Percentiles rank a stretch among this genome's conserved stretches.
These are phyloP conservation scores for Pisolithus microcarpus DNA, from an alignment of 768 basidiomycete species.

Conservation along the genomic window DNA sequence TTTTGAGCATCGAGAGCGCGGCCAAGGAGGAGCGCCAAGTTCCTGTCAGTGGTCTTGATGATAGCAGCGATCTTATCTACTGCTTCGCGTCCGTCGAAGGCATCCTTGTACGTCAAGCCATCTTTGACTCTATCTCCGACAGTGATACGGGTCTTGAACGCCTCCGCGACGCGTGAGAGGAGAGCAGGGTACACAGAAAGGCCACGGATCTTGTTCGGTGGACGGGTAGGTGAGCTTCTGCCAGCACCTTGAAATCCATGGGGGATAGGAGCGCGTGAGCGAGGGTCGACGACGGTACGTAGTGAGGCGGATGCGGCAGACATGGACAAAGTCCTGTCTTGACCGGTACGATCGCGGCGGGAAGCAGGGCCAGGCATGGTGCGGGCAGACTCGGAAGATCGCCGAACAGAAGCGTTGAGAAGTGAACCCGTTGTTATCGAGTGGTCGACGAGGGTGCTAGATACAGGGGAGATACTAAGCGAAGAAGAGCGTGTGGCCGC, in stretches of 20 bases:
- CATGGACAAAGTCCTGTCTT: constrained; percentile 75
- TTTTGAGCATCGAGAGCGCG: constrained; percentile 96
- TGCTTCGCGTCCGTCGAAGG: constrained; percentile 95
- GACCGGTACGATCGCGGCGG: constrained; percentile 52
- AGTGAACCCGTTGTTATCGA: constrained; percentile 10
- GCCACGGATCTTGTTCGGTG: constrained; percentile 39
- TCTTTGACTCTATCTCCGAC: constrained; percentile 84
- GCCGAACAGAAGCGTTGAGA: constrained; percentile 30
- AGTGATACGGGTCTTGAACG: constrained; percentile 77
- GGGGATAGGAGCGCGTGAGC: constrained; percentile 25
- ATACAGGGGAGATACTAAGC: constrained; percentile 38
- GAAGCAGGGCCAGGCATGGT: constrained; percentile 47
- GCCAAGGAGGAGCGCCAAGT: constrained; percentile 90
- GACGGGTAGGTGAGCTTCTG: constrained; percentile 32
- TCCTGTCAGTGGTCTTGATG: constrained; percentile 96
- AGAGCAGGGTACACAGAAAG: constrained; percentile 93
- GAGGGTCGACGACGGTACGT: constrained; percentile 41
- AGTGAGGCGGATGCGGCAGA: constrained; percentile 51
- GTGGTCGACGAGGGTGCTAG: constrained; percentile 34
- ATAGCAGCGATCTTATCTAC: constrained; percentile 97
- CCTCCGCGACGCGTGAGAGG: constrained; percentile 88
- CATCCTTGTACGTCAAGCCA: constrained; percentile 90
- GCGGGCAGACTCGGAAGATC: constrained; percentile 65
- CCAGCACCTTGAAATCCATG: constrained; percentile 24
- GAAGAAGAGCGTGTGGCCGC: constrained; percentile 37